Evolutionary conservation across 352 stramenopile genomes (phyloP).

Genomic region (Pseudoperonospora humuli): DNA sequence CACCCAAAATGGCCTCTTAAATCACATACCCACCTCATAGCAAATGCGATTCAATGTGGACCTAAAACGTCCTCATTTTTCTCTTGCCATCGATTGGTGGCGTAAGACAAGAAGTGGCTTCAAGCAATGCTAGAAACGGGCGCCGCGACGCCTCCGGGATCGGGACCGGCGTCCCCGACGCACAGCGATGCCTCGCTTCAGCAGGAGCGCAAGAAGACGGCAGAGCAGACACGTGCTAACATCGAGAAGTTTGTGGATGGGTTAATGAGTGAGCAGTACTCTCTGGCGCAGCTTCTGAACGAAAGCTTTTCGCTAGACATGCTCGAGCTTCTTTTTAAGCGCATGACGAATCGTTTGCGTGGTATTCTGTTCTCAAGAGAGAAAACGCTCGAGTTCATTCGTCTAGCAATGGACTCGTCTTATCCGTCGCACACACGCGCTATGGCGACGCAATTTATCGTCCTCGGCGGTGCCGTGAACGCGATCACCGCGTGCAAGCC

Average conservation of each 20-base stretch:
- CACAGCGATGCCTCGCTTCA: constrained; percentile 25
- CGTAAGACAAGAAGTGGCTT: background rate
- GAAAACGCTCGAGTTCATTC: constrained; percentile 69
- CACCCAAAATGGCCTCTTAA: too few species aligned
- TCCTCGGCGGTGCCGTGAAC: constrained; percentile 55
- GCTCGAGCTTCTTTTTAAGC: constrained; percentile 80
- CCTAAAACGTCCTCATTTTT: constrained; percentile 5
- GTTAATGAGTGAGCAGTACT: constrained; percentile 58
- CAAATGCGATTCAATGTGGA: too few species aligned
- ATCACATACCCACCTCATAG: too few species aligned
- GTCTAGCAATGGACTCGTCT: constrained; percentile 47
- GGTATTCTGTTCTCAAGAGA: constrained; percentile 61
- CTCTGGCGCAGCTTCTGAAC: constrained; percentile 63
- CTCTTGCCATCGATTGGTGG: background rate
- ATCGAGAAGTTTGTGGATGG: constrained; percentile 82
- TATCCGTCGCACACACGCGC: constrained; percentile 53
- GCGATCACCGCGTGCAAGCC: constrained; percentile 38
- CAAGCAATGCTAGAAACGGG: constrained; percentile 24
- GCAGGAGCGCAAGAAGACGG: constrained; percentile 41
- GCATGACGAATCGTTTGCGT: constrained; percentile 72
- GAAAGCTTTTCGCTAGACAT: constrained; percentile 79
- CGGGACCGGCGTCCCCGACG: constrained; percentile 17
- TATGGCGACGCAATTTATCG: constrained; percentile 71
- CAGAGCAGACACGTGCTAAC: constrained; percentile 51
- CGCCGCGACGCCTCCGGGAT: constrained; percentile 22